Evolutionary conservation across 129 eudicot genomes (phyloP).

Genomic region (Flaveria trinervia): DNA sequence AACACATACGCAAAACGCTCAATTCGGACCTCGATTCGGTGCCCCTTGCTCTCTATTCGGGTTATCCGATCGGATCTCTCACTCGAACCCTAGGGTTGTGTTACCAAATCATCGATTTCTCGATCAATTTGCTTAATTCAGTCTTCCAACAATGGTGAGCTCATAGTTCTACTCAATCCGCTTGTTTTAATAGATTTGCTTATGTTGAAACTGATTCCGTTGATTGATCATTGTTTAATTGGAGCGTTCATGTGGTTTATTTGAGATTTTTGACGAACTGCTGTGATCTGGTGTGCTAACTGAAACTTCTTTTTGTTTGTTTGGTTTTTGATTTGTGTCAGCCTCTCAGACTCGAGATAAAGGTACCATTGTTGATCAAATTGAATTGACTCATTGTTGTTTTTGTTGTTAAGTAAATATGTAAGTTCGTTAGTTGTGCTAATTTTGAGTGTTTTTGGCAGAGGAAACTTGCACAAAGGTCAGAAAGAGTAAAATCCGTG

Average conservation of each 20-base stretch:
- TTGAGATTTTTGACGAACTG: not conserved
- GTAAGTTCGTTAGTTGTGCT: not conserved
- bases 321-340: slow-evolving; percentile 31
- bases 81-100: slow-evolving; percentile 40
- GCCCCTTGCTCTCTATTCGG: slow-evolving; percentile 28
- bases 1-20: slow-evolving; percentile 19
- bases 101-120: slow-evolving; percentile 2
- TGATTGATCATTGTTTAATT: slow-evolving; percentile 9
- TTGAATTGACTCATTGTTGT: not conserved
- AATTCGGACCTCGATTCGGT: slow-evolving; percentile 34
- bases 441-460: not conserved
- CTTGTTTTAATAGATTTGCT: slow-evolving; percentile 26
- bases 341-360: slow-evolving; percentile 41
- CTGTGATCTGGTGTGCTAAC: slow-evolving; percentile 46
- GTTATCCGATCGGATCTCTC: slow-evolving; percentile 26
- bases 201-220: slow-evolving; percentile 32
- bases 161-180: slow-evolving; percentile 4
- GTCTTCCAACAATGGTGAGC: slow-evolving; percentile 50
- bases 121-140: slow-evolving; percentile 23
- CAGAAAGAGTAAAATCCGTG: too few species aligned
- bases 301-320: slow-evolving; percentile 21
- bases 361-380: not conserved
- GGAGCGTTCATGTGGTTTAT: not conserved
- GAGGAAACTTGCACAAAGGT: too few species aligned
- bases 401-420: not conserved